These are phyloP conservation scores for Pythium vanterpoolii DNA, from an alignment of 352 stramenopile species.

Conservation along the genomic window DNA sequence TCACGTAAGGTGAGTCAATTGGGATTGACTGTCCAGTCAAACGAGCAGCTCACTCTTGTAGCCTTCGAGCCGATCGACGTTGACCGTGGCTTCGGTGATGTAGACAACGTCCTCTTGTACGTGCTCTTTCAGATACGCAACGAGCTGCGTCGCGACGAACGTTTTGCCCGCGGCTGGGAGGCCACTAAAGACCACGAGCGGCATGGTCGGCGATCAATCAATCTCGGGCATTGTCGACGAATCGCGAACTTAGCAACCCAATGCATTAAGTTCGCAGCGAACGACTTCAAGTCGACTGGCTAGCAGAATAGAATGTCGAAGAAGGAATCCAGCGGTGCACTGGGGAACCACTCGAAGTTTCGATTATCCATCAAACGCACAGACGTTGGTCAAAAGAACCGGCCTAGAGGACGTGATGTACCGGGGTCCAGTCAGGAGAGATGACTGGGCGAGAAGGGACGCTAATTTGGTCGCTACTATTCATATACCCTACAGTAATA, in stretches of 20 bases:
- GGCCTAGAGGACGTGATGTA: no score
- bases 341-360: no score
- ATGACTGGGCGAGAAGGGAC: no score
- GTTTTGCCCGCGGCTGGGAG: conserved; percentile 71
- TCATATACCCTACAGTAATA: no score
- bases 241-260: conserved; percentile 14
- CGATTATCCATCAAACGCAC: no score
- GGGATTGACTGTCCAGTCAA: background rate
- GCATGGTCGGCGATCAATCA: conserved; percentile 35
- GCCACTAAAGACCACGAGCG: conserved; percentile 71
- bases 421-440: no score
- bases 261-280: background rate
- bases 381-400: no score
- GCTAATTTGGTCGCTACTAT: no score
- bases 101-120: conserved; percentile 44
- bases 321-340: no score
- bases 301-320: no score
- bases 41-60: conserved; percentile 44
- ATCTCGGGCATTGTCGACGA: background rate
- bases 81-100: conserved; percentile 59
- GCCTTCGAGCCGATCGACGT: conserved; percentile 49
- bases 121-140: conserved; percentile 38
- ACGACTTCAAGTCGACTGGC: no score
- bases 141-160: conserved; percentile 45
- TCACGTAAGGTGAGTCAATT: background rate